Evolutionary conservation across 2,329 filamentous ascomycete genomes (phyloP), one percentile per base, ranked within the genome.

Genomic region (Apiospora pterosperma): DNA sequence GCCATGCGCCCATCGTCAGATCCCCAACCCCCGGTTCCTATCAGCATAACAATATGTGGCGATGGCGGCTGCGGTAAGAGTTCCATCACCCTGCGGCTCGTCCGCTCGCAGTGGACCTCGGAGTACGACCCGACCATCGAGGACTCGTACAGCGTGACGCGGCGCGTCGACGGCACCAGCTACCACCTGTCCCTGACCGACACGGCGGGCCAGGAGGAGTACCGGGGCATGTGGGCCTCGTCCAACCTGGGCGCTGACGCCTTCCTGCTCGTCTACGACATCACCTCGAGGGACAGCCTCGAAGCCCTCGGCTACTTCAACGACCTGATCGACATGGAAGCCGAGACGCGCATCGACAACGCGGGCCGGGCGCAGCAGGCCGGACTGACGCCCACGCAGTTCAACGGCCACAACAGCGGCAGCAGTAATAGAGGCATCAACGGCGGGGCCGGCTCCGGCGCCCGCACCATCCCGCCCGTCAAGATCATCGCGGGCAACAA

Each of bases 141-240:
- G 79, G 92, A 96, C 82, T 93, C 90, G 70, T 96, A 96, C 82
- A 90, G 88, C 72, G 89, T 96, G 67, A 94, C 92, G 61, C 90
- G 92, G 69, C 86, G 85, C 71, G 88, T 96, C 76, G 92, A 95
- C 72, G 92, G 92, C 73, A 84, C 95, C 62, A 88, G 87, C 61
- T 95, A 94, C 83, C 90, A 92, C 76, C 88, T 96, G 39, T 84
- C 85, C 60, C 85, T 96, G 61, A 95, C 91, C 66, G 92, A 96
- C 81, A 95, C 92, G 1, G 92, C 92, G 31, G 92, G 92, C n/a
- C 92, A 96, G 77, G 92, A 96, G 79, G 92, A 96, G 79, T 96
- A 96, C 80, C 90, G 92, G 69, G 90, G 91, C 71, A 92, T 96
- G 82, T 96, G 92, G 92, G 91, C 91, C 1, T 85, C 88, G 38